Percentiles rank a stretch among this genome's conserved stretches.
Evolutionary conservation across 768 basidiomycete genomes (phyloP).

Genomic region (Boletus fagicola): DNA sequence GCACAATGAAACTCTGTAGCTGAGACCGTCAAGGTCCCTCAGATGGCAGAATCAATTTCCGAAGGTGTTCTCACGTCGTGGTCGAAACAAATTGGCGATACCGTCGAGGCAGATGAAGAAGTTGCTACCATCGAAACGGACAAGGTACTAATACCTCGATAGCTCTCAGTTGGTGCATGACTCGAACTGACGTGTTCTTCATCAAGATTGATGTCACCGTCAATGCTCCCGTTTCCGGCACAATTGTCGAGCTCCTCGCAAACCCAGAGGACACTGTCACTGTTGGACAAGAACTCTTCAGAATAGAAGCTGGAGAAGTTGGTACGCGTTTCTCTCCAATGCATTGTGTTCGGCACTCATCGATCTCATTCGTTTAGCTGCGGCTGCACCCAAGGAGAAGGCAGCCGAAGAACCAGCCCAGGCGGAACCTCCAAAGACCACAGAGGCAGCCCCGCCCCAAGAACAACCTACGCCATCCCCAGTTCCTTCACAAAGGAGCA

Average conservation of each 20-base stretch:
- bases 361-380: conserved; percentile 14
- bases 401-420: conserved; percentile 26
- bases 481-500: conserved; percentile 36
- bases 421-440: conserved; percentile 30
- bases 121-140: conserved; percentile 98
- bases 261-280: conserved; percentile 92
- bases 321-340: conserved; percentile 34
- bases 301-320: conserved; percentile 79
- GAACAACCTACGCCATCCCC: conserved; percentile 29
- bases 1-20: conserved; percentile 41
- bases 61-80: conserved; percentile 96
- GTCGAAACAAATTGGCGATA: conserved; percentile 91
- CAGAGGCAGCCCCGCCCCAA: conserved; percentile 45
- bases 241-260: conserved; percentile 81
- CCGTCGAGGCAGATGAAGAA: conserved; percentile 90
- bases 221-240: conserved; percentile 87
- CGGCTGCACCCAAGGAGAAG: conserved; percentile 31
- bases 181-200: conserved; percentile 2
- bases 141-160: conserved; percentile 62
- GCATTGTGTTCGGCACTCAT: neutral
- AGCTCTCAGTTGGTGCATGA: neutral
- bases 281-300: conserved; percentile 93
- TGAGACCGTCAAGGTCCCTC: conserved; percentile 91
- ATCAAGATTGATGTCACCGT: conserved; percentile 93
- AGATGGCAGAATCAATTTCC: conserved; percentile 98